A percentile compares a stretch with the other conserved stretches of the same genome.
Conservation (phyloP, 345 rosid genomes). For the Euphorbia tirucalli region DNA sequence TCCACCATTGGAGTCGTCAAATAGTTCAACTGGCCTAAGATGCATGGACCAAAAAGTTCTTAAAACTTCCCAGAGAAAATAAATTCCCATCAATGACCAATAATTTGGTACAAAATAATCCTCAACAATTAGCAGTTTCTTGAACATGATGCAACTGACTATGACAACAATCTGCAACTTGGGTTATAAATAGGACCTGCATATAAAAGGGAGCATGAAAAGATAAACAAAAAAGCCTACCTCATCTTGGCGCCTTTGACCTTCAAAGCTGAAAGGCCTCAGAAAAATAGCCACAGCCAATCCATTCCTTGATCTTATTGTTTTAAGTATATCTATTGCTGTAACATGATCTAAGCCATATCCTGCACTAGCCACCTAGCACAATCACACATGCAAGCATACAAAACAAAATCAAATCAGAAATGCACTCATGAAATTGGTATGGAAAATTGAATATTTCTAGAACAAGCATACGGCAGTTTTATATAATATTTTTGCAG, state of each 20-base stretch:
- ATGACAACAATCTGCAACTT: neutral
- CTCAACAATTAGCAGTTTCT: neutral
- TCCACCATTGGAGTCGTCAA: neutral
- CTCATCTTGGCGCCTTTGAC: constrained; percentile 80
- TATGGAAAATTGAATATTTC: neutral
- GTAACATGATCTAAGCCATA: constrained; percentile 62
- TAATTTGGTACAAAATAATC: neutral
- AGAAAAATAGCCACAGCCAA: constrained; percentile 64
- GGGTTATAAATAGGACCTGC: neutral
- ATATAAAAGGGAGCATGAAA: neutral
- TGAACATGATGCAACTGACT: constrained; percentile 2
- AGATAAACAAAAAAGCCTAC: constrained; percentile 26
- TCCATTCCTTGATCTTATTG: constrained; percentile 47
- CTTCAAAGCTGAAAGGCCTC: constrained; percentile 95
- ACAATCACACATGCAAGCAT: neutral
- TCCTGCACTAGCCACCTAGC: constrained; percentile 78
- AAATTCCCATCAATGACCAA: neutral
- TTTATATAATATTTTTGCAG: neutral
- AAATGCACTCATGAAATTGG: neutral
- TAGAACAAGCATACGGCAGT: neutral
- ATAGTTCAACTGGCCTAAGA: neutral
- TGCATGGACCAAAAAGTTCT: neutral
- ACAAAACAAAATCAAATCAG: constrained; percentile 8
- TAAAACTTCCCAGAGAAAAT: neutral
- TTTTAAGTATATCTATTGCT: constrained; percentile 62